Evolutionary conservation across 306 rosid species (phyloP).

Genomic region (Citrullus amarus): DNA sequence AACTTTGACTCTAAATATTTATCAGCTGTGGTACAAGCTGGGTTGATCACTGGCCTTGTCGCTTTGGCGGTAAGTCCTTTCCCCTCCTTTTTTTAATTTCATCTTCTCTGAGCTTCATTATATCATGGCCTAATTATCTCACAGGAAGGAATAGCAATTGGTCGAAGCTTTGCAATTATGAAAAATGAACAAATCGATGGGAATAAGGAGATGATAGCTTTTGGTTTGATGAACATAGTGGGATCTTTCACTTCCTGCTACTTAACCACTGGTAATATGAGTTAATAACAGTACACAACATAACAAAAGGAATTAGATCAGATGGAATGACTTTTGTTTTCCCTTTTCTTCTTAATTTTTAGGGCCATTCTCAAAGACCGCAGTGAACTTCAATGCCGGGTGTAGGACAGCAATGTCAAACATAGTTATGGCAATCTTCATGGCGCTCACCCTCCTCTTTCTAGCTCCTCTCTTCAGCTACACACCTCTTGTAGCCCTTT

Average conservation of each 20-base stretch:
- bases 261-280: constrained; percentile 64
- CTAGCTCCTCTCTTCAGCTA: constrained; percentile 68
- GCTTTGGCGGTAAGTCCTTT: constrained; percentile 58
- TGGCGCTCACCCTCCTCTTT: constrained; percentile 44
- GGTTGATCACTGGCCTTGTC: constrained; percentile 39
- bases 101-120: background rate
- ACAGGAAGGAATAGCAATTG: constrained; percentile 98
- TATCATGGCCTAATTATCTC: background rate
- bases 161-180: constrained; percentile 65
- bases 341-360: background rate
- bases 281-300: too few relatives aligned
- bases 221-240: constrained; percentile 65
- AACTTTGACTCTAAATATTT: constrained; percentile 43
- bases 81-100: background rate
- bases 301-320: background rate
- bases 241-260: constrained; percentile 90
- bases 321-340: background rate
- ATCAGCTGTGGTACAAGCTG: constrained; percentile 35
- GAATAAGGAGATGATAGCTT: constrained; percentile 83
- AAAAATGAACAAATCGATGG: constrained; percentile 77
- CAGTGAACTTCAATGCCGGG: constrained; percentile 81
- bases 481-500: constrained; percentile 79
- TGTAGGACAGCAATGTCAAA: constrained; percentile 58
- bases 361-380: constrained; percentile 97
- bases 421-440: constrained; percentile 35